These are phyloP conservation scores for Umbellularia californica DNA, from an alignment of 164 flowering plant species.

Conservation along the genomic window DNA sequence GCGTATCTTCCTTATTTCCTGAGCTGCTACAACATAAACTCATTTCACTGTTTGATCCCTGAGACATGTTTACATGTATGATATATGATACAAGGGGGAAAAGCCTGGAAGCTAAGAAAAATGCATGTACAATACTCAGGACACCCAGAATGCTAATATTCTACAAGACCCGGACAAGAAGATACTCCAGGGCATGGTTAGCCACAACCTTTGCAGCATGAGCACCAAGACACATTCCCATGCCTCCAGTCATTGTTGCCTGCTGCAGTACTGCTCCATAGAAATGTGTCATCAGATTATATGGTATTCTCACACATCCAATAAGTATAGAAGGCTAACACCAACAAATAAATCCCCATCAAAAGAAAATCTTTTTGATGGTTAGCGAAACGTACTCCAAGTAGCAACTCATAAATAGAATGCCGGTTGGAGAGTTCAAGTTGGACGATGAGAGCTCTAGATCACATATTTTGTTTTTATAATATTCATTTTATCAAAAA, in stretches of 20 bases:
- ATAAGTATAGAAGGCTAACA: neutral
- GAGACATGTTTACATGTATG: no score
- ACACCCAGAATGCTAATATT: conserved; percentile 4
- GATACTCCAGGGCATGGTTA: conserved; percentile 9
- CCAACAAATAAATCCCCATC: neutral
- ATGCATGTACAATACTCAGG: no score
- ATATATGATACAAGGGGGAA: no score
- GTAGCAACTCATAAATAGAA: neutral
- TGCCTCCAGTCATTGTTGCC: conserved; percentile 36
- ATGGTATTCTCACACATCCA: neutral
- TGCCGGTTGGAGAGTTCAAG: no score
- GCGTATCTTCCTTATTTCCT: no score
- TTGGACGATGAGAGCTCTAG: neutral
- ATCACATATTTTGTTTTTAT: no score
- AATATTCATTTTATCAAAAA: no score
- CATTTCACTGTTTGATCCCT: no score
- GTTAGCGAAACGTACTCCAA: neutral
- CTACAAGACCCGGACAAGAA: neutral
- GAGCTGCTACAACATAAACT: no score
- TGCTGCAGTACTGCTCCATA: conserved; percentile 44
- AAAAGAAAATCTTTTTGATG: neutral
- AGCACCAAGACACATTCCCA: conserved; percentile 45
- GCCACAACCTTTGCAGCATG: conserved; percentile 47
- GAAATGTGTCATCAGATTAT: conserved; percentile 2
- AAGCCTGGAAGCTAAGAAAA: no score